These are phyloP conservation scores for Ustilago hordei DNA, from an alignment of 1,284 basidiomycete genomes.

Conservation along the genomic window DNA sequence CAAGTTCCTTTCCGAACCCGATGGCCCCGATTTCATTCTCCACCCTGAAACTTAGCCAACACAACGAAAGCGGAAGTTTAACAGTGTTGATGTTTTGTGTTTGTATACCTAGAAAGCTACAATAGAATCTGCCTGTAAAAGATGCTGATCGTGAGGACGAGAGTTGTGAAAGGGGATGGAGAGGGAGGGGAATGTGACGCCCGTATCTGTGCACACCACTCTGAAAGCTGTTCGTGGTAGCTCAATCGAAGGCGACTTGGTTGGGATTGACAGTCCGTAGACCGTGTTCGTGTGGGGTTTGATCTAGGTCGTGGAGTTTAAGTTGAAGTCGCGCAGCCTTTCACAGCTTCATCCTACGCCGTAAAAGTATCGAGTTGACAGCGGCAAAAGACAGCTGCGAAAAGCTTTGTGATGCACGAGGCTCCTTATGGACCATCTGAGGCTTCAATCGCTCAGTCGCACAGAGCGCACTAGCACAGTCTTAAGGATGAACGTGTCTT, in stretches of 20 bases:
- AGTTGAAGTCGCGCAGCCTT: slow-evolving; percentile 1
- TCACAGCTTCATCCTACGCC: not conserved
- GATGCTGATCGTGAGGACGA: not conserved
- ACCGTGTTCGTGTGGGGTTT: slow-evolving; percentile 1
- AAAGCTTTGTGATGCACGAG: not conserved
- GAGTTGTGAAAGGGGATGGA: not conserved
- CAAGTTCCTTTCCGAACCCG: not conserved
- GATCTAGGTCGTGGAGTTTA: slow-evolving; percentile 21
- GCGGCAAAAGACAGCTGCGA: slow-evolving; percentile 1
- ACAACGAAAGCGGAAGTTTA: too few relatives aligned
- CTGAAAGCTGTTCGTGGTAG: slow-evolving; percentile 42
- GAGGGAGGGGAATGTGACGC: slow-evolving; percentile 31
- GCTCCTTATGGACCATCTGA: slow-evolving; percentile 7
- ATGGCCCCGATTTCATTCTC: not conserved
- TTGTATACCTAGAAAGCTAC: not conserved
- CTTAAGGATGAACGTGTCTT: not conserved
- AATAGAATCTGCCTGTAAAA: not conserved
- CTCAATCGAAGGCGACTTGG: slow-evolving; percentile 51
- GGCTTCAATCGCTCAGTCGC: not conserved
- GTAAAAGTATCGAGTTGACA: slow-evolving; percentile 10
- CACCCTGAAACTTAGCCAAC: slow-evolving; percentile 7
- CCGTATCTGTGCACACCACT: slow-evolving; percentile 57
- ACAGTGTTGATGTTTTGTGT: not conserved
- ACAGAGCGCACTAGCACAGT: not conserved
- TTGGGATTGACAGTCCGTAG: slow-evolving; percentile 8